phyloP scores from a whole-genome alignment of 2,329 filamentous ascomycete genomes.

The Ceratocystis papillata region DNA sequence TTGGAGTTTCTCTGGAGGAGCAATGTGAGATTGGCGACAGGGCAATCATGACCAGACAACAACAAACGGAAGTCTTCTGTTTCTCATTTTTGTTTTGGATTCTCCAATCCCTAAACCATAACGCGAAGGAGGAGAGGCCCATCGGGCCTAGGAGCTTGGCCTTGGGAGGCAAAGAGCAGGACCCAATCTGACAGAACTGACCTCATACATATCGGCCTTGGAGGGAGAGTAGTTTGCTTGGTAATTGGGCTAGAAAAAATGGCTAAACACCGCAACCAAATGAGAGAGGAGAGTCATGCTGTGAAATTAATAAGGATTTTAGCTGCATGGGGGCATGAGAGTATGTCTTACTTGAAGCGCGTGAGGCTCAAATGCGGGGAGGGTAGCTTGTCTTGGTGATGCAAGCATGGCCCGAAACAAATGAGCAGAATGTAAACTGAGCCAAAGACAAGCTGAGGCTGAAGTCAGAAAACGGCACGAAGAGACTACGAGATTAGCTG shows the following conservation, averaged over 20 bases:
- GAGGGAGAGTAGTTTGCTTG: not conserved
- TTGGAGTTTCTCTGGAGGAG: not conserved
- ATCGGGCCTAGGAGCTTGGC: not conserved
- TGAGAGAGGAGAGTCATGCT: not conserved
- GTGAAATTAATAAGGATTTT: not conserved
- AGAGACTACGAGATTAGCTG: not conserved
- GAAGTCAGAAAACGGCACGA: not conserved
- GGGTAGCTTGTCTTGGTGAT: not conserved
- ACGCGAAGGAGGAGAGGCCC: not conserved
- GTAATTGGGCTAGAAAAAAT: not conserved
- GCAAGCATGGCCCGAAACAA: not conserved
- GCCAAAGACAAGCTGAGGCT: not conserved
- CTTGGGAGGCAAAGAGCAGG: not conserved
- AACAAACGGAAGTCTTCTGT: not conserved
- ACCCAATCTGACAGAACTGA: not conserved
- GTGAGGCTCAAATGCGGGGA: slow-evolving; percentile 5
- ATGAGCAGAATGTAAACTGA: not conserved
- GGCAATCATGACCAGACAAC: not conserved
- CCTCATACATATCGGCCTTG: not conserved
- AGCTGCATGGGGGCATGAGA: not conserved
- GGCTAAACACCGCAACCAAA: not conserved
- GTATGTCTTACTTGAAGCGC: not conserved
- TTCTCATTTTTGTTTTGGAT: not conserved
- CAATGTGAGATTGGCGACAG: slow-evolving; percentile 4
- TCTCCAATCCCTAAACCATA: too few relatives aligned